Percentiles rank a stretch among this genome's conserved stretches.
Conservation (phyloP, 2,329 filamentous ascomycete genomes). For the Epicoccum nigrum region DNA sequence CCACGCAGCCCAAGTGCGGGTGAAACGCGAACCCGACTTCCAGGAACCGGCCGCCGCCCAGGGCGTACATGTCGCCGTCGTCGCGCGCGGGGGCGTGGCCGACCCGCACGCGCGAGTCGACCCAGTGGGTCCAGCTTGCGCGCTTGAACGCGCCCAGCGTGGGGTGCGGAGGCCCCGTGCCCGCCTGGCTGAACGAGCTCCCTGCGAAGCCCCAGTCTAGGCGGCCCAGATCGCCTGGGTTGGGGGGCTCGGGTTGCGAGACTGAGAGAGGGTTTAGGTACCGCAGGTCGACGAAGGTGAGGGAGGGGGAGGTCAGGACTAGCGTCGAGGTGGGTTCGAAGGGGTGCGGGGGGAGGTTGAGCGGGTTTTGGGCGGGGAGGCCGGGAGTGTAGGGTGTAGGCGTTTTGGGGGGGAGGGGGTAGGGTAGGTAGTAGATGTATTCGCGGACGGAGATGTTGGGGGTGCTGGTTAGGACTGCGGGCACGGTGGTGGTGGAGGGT, state of each 20-base stretch:
- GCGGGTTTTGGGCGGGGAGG: slow-evolving; percentile 34
- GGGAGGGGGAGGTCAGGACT: slow-evolving; percentile 65
- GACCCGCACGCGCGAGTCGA: slow-evolving; percentile 59
- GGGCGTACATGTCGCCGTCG: slow-evolving; percentile 62
- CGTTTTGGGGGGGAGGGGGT: slow-evolving; percentile 33
- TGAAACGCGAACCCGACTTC: slow-evolving; percentile 68
- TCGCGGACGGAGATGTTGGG: slow-evolving; percentile 61
- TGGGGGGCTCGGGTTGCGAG: too few species aligned
- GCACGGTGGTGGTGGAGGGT: neutral
- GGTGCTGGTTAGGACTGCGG: neutral
- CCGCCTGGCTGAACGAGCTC: too few species aligned
- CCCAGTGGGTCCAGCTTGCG: slow-evolving; percentile 63
- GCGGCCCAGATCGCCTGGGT: too few species aligned
- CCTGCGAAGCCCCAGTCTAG: slow-evolving; percentile 73
- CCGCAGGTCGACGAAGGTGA: slow-evolving; percentile 67
- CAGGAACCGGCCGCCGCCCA: slow-evolving; percentile 31
- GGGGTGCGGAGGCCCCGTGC: too few species aligned
- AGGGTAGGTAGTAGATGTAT: slow-evolving; percentile 64
- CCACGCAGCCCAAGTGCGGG: slow-evolving; percentile 55
- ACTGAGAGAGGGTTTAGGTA: slow-evolving; percentile 38
- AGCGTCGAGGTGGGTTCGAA: slow-evolving; percentile 68
- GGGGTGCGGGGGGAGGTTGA: slow-evolving; percentile 24
- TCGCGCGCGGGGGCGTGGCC: slow-evolving; percentile 54
- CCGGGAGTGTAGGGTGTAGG: slow-evolving; percentile 38
- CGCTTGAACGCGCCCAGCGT: too few species aligned